phyloP scores from a whole-genome alignment of 805 yeast species.

The Ogataea haglerorum region DNA sequence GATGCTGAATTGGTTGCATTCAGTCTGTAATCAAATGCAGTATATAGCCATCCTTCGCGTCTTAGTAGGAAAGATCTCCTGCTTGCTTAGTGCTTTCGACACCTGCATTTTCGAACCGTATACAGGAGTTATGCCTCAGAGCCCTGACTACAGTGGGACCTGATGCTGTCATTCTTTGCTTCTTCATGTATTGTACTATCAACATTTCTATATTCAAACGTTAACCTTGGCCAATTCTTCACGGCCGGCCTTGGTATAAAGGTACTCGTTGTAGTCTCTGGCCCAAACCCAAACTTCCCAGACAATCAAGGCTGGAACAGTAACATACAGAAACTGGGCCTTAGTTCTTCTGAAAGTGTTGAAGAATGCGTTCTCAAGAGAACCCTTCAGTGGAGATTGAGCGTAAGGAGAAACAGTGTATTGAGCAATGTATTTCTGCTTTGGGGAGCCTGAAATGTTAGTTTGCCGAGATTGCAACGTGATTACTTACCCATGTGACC shows the following conservation, averaged over 20 bases:
- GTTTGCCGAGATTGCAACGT: background rate
- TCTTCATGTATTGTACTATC: background rate
- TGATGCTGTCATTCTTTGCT: background rate
- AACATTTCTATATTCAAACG: constrained; percentile 22
- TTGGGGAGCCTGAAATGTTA: constrained; percentile 51
- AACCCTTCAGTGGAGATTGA: constrained; percentile 87
- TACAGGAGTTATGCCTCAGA: too few species aligned
- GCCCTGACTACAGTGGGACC: too few species aligned
- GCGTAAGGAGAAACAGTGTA: constrained; percentile 94
- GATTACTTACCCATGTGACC: constrained; percentile 66
- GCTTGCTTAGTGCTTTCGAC: too few species aligned
- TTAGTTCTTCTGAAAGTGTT: constrained; percentile 93
- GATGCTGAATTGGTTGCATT: too few species aligned
- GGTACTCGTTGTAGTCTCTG: constrained; percentile 86
- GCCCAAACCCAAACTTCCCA: constrained; percentile 87
- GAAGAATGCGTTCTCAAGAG: constrained; percentile 79
- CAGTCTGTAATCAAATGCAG: too few species aligned
- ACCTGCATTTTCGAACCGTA: too few species aligned
- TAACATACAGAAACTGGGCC: constrained; percentile 74
- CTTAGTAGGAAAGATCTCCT: too few species aligned
- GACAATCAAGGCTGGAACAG: constrained; percentile 73
- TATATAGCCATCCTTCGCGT: too few species aligned
- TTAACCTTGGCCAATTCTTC: constrained; percentile 77
- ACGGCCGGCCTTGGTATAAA: constrained; percentile 97
- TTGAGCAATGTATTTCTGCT: constrained; percentile 79